Evolutionary conservation across 2,329 filamentous ascomycete species (phyloP), one percentile per base, ranked within the genome.

Genomic region (Aspergillus pseudoviridinutans): DNA sequence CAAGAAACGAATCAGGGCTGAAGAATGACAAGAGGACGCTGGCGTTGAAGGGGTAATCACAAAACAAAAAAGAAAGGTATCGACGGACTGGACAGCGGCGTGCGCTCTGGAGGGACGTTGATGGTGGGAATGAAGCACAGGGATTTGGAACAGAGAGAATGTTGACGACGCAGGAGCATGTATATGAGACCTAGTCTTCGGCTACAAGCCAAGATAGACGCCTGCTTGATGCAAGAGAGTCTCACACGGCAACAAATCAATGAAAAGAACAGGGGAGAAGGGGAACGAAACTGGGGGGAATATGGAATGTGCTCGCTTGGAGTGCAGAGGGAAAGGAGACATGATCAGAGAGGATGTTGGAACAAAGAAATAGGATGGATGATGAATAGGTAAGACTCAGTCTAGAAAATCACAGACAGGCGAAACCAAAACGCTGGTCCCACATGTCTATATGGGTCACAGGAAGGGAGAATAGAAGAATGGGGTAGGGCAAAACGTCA

Each of bases 191-290:
- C 66, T 64, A 52, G 61, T 64, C 65, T 60, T 65, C 61, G 62
- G 67, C 68, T 69, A 67, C 68, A 66, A 56, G 66, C 65, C 64
- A 68, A 66, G 64, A 66, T 62, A 66, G 68, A 74, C 72, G 73
- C 72, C 73, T 70, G 69, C 69, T 58, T 66, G 65, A 75, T 75
- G 72, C 72, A 73, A 66, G 52, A 59, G 57, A 63, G 58, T 55
- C 63, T 47, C 57, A 60, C 49, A 62, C 58, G 57, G 58, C 60
- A 61, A 63, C 25, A 14, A 22, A 47, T 25, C 22, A 25, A 24
- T 27, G n/a, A 58, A 61, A 58, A 35, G 27, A 25, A 51, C 29
- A 20, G 12, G 41, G 32, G 50, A 56, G 50, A 22, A 53, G 28
- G 54, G 51, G 52, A 54, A 28, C 24, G 3, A 44, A 54, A 53